Conservation (phyloP, 2,329 filamentous ascomycete genomes). For the Didymella pomorum region DNA sequence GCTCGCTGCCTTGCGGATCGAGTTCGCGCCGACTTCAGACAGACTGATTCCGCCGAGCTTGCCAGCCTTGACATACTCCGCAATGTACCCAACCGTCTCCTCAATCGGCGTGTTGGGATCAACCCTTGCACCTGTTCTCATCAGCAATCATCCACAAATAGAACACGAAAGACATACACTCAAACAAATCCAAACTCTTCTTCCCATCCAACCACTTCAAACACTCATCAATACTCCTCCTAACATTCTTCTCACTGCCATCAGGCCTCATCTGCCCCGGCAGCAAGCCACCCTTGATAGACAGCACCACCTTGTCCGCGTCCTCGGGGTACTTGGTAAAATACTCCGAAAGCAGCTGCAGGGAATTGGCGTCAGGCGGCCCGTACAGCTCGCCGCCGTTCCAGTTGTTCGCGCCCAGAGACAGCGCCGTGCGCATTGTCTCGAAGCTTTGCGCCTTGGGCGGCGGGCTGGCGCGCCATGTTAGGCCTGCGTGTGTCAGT, state of each 20-base stretch:
- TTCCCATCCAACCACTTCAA: conserved; percentile 56
- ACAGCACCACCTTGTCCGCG: conserved; percentile 59
- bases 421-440: conserved; percentile 56
- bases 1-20: conserved; percentile 59
- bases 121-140: conserved; percentile 46
- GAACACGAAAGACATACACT: conserved; percentile 33
- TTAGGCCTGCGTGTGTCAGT: conserved; percentile 50
- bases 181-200: conserved; percentile 60
- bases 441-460: conserved; percentile 51
- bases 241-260: conserved; percentile 53
- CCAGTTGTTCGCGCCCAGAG: conserved; percentile 57
- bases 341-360: conserved; percentile 60
- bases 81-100: conserved; percentile 54
- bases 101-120: conserved; percentile 56
- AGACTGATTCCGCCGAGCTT: conserved; percentile 58
- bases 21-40: conserved; percentile 56
- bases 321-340: conserved; percentile 62
- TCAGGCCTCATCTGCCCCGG: conserved; percentile 49
- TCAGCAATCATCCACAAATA: background rate
- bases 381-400: conserved; percentile 62
- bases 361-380: conserved; percentile 55
- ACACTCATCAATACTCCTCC: conserved; percentile 57
- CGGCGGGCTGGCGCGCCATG: conserved; percentile 54
- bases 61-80: conserved; percentile 50
- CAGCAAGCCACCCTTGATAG: conserved; percentile 59